Evolutionary conservation across 2,329 filamentous ascomycete genomes (phyloP).

Genomic region (Zasmidium citrigriseum): DNA sequence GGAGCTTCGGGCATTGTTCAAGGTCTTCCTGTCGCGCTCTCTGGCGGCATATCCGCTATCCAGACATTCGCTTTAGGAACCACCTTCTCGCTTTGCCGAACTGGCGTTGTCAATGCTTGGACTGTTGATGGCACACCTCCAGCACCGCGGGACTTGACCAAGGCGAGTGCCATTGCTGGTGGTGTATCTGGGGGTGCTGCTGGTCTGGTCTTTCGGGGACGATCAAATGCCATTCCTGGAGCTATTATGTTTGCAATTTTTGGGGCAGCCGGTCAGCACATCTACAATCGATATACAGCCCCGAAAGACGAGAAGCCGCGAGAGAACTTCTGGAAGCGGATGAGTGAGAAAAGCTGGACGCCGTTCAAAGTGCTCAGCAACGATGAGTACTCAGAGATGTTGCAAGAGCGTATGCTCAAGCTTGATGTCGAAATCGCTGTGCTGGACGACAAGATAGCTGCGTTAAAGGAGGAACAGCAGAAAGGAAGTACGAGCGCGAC

Average conservation of each 20-base stretch:
- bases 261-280: constrained; percentile 58
- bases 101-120: constrained; percentile 41
- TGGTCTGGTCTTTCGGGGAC: constrained; percentile 60
- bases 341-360: constrained; percentile 67
- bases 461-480: constrained; percentile 39
- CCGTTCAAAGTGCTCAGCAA: constrained; percentile 71
- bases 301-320: constrained; percentile 40
- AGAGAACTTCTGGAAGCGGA: constrained; percentile 47
- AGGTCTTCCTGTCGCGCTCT: constrained; percentile 67
- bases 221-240: constrained; percentile 58
- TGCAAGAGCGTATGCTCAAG: constrained; percentile 69
- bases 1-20: constrained; percentile 55
- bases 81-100: constrained; percentile 68
- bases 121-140: constrained; percentile 17
- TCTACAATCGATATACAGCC: constrained; percentile 54
- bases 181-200: constrained; percentile 60
- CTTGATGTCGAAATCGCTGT: constrained; percentile 77
- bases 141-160: constrained; percentile 56
- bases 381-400: constrained; percentile 69
- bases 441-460: constrained; percentile 72
- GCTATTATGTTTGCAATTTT: constrained; percentile 60
- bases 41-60: constrained; percentile 69
- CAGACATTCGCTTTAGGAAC: constrained; percentile 81
- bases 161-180: constrained; percentile 70
- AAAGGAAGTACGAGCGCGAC: neutral